Percentiles rank a stretch among this genome's conserved stretches.
Conservation (phyloP, 306 rosid genomes). For the Urtica urens region DNA sequence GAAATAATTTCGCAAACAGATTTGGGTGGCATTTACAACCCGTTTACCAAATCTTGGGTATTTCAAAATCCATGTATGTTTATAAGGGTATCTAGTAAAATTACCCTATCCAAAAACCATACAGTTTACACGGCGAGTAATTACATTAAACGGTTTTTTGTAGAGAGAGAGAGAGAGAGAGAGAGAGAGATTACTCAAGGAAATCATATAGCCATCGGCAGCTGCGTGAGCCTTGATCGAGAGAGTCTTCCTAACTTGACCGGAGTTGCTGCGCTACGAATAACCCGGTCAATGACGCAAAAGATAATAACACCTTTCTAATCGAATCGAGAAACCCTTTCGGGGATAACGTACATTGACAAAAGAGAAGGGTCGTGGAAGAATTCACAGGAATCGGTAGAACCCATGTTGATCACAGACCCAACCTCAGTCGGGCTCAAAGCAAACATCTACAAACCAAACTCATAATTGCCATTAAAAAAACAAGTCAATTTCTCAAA, state of each 20-base stretch:
- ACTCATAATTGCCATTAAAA: not conserved
- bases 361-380: constrained; percentile 87
- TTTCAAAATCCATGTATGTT: too few relatives aligned
- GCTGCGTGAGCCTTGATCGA: constrained; percentile 60
- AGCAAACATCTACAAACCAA: constrained; percentile 50
- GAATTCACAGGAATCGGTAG: constrained; percentile 76
- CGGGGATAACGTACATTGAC: constrained; percentile 42
- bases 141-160: too few relatives aligned
- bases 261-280: constrained; percentile 65
- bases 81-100: too few relatives aligned
- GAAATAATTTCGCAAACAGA: too few relatives aligned
- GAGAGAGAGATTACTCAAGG: constrained; percentile 53
- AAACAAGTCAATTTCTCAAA: too few relatives aligned
- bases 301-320: constrained; percentile 3
- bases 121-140: too few relatives aligned
- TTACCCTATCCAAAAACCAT: too few relatives aligned
- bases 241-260: constrained; percentile 87
- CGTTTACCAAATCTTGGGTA: too few relatives aligned
- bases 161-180: not conserved
- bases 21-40: too few relatives aligned
- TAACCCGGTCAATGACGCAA: constrained; percentile 17
- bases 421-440: constrained; percentile 80
- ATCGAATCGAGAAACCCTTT: not conserved
- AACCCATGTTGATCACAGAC: constrained; percentile 69
- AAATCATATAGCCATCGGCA: constrained; percentile 60